Base-by-base conservation (phyloP, 2,329 filamentous ascomycete genomes). In the Neospermospora avenae region DNA sequence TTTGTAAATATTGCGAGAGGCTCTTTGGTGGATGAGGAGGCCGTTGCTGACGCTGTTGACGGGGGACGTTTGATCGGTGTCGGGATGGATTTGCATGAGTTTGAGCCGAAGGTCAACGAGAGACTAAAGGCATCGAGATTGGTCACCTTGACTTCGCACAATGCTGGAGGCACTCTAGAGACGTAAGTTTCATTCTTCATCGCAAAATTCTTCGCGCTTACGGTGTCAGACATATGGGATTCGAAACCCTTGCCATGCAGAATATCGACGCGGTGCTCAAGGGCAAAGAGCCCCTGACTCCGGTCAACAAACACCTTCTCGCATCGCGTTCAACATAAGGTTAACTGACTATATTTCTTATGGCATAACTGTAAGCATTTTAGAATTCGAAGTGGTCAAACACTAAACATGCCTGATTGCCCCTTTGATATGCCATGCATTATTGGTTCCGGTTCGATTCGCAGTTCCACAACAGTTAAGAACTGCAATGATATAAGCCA, bases 1-100 rank as follows among this genome's bases (percentile, higher is more conserved):
- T 78, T 90, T 45, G 83, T 90, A 35, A 90, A 89, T 67, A 80
- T 89, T 31, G 85, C 86, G 6, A 76, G 86, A 10, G 87, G 87
- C 0, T 80, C 79, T 31, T 76, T 90, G 3, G 81, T 90, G 3
- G 84, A 89, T 63, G 86, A 89, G 65, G 80, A 82, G 3, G 86
- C 85, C 13, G 73, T 90, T 6, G 80, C 81, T 0, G 77, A 79
- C 22, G 85, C 86, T 3, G 72, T 90, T 14, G 80, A 85, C 57
- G 68, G 72, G 3, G 82, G 81, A 0, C 68, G 71, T 0, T 62
- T 90, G 0, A 72, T 74, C 1, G 75, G 80, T 0, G 83, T 81
- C 0, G 87, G 84, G 0, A 73, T 90, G 42, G 87, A 89, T 67
- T 87, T 90, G 14, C 83, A 88, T 68, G 79, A 80, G 7, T 67